These are phyloP conservation scores for Dictyostelium purpureum DNA, from an alignment of 78 protist genomes.

Conservation along the genomic window DNA sequence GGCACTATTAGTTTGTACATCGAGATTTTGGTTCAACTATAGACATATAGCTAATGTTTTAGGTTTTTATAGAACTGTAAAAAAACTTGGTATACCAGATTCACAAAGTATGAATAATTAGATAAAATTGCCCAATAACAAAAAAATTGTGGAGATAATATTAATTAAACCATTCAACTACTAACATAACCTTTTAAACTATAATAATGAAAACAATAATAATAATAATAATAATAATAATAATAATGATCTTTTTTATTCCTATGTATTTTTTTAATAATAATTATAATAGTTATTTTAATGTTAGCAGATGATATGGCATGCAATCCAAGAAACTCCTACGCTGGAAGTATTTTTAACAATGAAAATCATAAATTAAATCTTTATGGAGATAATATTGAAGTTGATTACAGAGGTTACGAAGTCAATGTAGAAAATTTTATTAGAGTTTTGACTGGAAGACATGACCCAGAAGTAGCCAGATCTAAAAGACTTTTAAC, in stretches of 20 bases:
- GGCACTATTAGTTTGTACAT: conserved; percentile 91
- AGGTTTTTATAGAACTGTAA: conserved; percentile 91
- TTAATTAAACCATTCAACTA: background rate
- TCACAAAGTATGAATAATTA: conserved; percentile 77
- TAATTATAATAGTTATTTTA: conserved; percentile 82
- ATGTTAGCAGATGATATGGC: conserved; percentile 97
- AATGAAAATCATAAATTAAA: conserved; percentile 80
- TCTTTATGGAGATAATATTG: conserved; percentile 91
- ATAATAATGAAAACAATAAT: too few relatives aligned
- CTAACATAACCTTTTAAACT: background rate
- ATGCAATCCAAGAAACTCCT: conserved; percentile 95
- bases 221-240: too few relatives aligned
- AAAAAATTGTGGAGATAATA: background rate
- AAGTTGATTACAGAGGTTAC: conserved; percentile 94
- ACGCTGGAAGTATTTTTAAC: conserved; percentile 91
- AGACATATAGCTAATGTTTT: conserved; percentile 96
- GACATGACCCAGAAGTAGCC: conserved; percentile 90
- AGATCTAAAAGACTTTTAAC: conserved; percentile 87
- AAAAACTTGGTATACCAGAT: conserved; percentile 97
- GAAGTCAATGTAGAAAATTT: conserved; percentile 96
- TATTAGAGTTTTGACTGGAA: conserved; percentile 91
- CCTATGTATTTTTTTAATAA: background rate
- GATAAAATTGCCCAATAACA: background rate
- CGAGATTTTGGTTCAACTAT: conserved; percentile 98
- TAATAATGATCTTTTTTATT: background rate